Evolutionary conservation across 2,329 filamentous ascomycete genomes (phyloP), one percentile per base, ranked within the genome.

Genomic region (Colletotrichum eremochloae): DNA sequence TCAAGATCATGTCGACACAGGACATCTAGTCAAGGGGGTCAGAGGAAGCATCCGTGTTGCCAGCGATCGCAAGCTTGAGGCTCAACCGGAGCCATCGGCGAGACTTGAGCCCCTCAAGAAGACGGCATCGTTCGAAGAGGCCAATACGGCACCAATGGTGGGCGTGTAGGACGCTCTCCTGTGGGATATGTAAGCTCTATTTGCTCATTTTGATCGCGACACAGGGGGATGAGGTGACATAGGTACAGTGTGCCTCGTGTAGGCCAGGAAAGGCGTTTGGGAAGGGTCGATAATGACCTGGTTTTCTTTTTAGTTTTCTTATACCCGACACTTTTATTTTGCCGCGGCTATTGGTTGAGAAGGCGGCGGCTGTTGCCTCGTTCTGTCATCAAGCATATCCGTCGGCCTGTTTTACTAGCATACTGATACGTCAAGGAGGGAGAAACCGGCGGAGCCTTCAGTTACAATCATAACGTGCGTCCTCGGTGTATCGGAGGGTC

Each of bases 1-100:
- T 72, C 93, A 95, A 79, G 93, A 96, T 78, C 91, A 93, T 70
- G 93, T 97, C 65, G 93, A 96, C 76, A 90, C 87, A 64, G 94
- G 93, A 31, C 90, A 94, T 67, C 83, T 94, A 31, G 86, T 94
- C 40, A 90, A 93, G 77, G 88, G 91, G 64, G 84, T 84, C 63
- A 86, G 91, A 72, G 93, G 92, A 52, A 94, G 91, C 77, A 88
- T 94, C 63, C 88, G 90, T 61, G 79, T 93, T 46, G 85, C 86
- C 6, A 86, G 85, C 56, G 63, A 74, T 15, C 80, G 82, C 53
- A 87, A 85, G 78, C 75, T 79, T 46, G 82, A 82, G 50, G 75
- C 76, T 14, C 73, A 81, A 63, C 76, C 77, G 52, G 82, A 85
- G 74, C 76, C 79, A 38, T 68, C 78, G 9, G 78, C 79, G 50